Conservation (phyloP, 106 monocot species). For the Alisma plantagoaquatica region DNA sequence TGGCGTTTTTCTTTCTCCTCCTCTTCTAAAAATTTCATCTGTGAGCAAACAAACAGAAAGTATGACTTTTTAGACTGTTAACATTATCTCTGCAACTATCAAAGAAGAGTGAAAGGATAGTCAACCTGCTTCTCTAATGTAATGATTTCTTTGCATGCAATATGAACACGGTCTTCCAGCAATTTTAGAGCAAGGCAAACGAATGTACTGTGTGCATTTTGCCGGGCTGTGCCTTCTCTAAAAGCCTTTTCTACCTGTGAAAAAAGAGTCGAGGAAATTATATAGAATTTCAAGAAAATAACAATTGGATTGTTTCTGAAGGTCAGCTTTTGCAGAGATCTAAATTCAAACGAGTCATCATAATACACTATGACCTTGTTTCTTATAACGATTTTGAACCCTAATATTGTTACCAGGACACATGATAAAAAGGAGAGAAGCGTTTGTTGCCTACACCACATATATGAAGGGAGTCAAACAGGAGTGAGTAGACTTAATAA, state of each 20-base stretch:
- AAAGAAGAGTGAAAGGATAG: not conserved
- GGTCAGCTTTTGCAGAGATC: too few relatives aligned
- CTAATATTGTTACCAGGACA: too few relatives aligned
- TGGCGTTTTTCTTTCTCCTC: conserved; percentile 94
- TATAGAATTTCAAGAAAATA: too few relatives aligned
- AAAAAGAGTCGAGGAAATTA: too few relatives aligned
- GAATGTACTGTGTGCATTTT: conserved; percentile 91
- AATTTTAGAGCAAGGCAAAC: conserved; percentile 76
- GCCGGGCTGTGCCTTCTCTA: conserved; percentile 93
- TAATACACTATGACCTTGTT: too few relatives aligned
- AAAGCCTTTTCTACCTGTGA: conserved; percentile 99
- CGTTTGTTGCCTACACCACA: too few relatives aligned
- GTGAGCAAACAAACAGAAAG: conserved; percentile 8
- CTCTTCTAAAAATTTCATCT: conserved; percentile 95
- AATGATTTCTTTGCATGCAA: conserved; percentile 96
- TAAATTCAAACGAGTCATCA: too few relatives aligned
- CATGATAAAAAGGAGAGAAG: too few relatives aligned
- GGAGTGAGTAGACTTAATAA: too few relatives aligned
- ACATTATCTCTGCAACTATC: not conserved
- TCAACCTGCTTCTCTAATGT: conserved; percentile 89
- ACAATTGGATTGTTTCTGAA: too few relatives aligned
- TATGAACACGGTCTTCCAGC: conserved; percentile 80
- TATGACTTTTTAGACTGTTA: not conserved
- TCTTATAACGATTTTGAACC: too few relatives aligned
- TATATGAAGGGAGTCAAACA: too few relatives aligned